Evolutionary conservation across 768 basidiomycete genomes (phyloP), one percentile per base, ranked within the genome.

Genomic region (Imleria badia): DNA sequence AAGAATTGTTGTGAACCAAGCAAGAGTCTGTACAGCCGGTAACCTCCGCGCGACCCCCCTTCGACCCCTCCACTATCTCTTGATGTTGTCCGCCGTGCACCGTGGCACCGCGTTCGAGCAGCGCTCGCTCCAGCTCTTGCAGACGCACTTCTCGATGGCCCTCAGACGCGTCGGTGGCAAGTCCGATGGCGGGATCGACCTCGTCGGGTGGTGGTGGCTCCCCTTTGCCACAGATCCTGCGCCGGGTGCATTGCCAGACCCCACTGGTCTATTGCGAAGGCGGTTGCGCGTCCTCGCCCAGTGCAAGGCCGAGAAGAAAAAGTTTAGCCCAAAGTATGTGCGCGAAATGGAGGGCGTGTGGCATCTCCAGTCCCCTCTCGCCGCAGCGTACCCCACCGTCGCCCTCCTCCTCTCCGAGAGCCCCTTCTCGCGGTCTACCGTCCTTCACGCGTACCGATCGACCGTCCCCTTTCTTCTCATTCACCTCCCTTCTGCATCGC

Each of bases 141-240:
- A 83, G 35, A 68, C 79, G 3, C 70, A 82, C 43, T 73, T 95
- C 45, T 90, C 87, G 34, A 97, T 96, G 94, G 78, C 85, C 2
- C 77, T 95, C 5, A 77, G 72, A 43, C 82, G 84, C 47, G 84
- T 94, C 15, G 94, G 94, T 5, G 92, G 94, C n/a, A 84, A 79
- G 63, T 79, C 83, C n/a, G 94, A 96, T 67, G 92, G 94, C 6
- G 94, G 94, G 0, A 75, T 97, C 40, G 94, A 97, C 70, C 76
- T 96, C 20, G 68, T 87, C 49, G 94, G 94, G 15, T 95, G 92
- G 91, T 96, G 94, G 94, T 93, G 86, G 87, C 73, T 96, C 5
- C 93, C 89, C 26, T 44, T 59, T 34, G 47, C 59, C 8, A 45
- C 42, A 7, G 50, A 34, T 1, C 11, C 31, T 35, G 17, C 26